These are phyloP conservation scores for Kwoniella sp. DNA, from an alignment of 768 basidiomycete species.

Conservation along the genomic window DNA sequence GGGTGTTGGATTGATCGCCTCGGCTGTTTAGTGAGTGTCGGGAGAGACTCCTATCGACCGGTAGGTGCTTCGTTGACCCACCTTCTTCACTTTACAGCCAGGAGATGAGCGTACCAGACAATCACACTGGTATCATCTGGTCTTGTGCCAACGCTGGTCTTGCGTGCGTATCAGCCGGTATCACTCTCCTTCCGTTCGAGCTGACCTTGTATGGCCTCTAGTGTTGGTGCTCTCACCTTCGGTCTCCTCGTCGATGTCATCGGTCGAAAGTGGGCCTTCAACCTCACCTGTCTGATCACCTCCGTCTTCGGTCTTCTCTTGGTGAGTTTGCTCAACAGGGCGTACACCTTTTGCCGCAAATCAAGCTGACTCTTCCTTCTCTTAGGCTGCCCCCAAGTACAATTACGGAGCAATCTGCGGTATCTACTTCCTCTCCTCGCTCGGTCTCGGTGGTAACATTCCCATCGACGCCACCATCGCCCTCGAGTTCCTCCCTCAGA, in stretches of 20 bases:
- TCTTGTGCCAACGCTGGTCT: slow-evolving; percentile 48
- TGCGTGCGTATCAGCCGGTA: slow-evolving; percentile 27
- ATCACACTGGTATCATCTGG: slow-evolving; percentile 36
- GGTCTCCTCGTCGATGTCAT: slow-evolving; percentile 50
- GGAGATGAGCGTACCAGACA: slow-evolving; percentile 31
- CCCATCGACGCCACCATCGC: slow-evolving; percentile 51
- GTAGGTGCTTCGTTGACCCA: neutral
- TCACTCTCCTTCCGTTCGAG: no score
- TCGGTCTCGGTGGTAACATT: slow-evolving; percentile 52
- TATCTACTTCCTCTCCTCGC: slow-evolving; percentile 40
- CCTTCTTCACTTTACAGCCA: slow-evolving; percentile 16
- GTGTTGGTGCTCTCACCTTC: slow-evolving; percentile 46
- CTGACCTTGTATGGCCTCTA: slow-evolving; percentile 4
- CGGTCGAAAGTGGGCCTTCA: slow-evolving; percentile 51
- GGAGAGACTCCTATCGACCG: no score
- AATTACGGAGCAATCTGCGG: slow-evolving; percentile 51
- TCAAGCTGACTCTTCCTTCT: no score
- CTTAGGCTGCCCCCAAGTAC: slow-evolving; percentile 46
- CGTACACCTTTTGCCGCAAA: no score
- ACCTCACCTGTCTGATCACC: slow-evolving; percentile 51
- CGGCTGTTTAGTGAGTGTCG: slow-evolving; percentile 38
- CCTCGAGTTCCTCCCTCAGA: slow-evolving; percentile 43
- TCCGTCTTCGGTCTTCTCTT: slow-evolving; percentile 50
- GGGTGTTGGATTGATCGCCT: slow-evolving; percentile 45
- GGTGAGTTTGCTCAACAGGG: slow-evolving; percentile 6